Evolutionary conservation across 768 basidiomycete genomes (phyloP).

Genomic region (Agrocybe praecox): DNA sequence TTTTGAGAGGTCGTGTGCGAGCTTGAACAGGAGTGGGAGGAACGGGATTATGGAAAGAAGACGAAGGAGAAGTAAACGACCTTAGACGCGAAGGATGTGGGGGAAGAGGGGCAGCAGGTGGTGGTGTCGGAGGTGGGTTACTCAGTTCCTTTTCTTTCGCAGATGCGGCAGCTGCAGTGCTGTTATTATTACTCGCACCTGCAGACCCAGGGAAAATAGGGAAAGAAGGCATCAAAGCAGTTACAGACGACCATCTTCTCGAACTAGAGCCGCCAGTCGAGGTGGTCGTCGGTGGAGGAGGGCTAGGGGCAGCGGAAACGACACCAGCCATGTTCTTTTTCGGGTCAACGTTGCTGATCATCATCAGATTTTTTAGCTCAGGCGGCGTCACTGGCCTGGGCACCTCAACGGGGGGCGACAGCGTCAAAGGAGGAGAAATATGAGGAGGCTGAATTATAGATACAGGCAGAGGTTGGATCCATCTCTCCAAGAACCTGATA

Average conservation of each 20-base stretch:
- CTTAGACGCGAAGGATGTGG: slow-evolving; percentile 29
- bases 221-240: slow-evolving; percentile 41
- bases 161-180: neutral
- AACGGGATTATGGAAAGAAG: slow-evolving; percentile 18
- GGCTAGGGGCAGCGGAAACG: slow-evolving; percentile 1
- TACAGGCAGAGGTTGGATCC: slow-evolving; percentile 50
- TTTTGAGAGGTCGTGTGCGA: slow-evolving; percentile 65
- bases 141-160: slow-evolving; percentile 1
- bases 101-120: slow-evolving; percentile 23
- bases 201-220: slow-evolving; percentile 29
- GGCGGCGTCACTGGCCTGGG: neutral
- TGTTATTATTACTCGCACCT: slow-evolving; percentile 2
- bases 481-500: slow-evolving; percentile 67
- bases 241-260: slow-evolving; percentile 47
- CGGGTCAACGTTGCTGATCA: slow-evolving; percentile 13
- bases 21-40: slow-evolving; percentile 27
- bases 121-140: slow-evolving; percentile 21
- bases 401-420: slow-evolving; percentile 1
- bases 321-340: slow-evolving; percentile 14
- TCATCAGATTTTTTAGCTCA: slow-evolving; percentile 17
- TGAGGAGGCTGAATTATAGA: slow-evolving; percentile 13
- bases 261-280: slow-evolving; percentile 24
- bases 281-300: neutral
- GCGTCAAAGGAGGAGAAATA: neutral
- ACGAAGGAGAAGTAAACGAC: slow-evolving; percentile 34